phyloP scores from a whole-genome alignment of 2,329 filamentous ascomycete species.

The Fusarium fracticaudum region DNA sequence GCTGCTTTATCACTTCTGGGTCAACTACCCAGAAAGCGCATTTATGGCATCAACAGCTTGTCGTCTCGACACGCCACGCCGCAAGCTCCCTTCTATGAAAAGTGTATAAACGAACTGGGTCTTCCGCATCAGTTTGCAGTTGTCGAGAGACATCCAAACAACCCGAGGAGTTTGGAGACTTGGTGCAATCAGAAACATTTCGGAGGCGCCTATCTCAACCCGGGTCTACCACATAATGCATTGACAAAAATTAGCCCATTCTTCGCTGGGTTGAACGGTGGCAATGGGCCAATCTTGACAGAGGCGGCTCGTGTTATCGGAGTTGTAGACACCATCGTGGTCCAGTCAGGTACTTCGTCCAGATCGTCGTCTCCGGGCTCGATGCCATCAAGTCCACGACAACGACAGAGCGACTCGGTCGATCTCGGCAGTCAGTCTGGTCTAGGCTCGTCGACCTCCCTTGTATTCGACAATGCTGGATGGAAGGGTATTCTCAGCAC shows the following conservation, averaged over 20 bases:
- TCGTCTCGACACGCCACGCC: conserved; percentile 71
- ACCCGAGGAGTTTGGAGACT: conserved; percentile 72
- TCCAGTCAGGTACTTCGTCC: conserved; percentile 58
- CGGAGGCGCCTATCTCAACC: conserved; percentile 83
- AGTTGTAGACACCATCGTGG: conserved; percentile 82
- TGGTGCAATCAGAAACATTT: conserved; percentile 80
- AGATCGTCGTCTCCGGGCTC: conserved; percentile 58
- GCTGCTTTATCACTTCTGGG: conserved; percentile 80
- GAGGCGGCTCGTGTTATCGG: conserved; percentile 83
- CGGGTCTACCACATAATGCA: conserved; percentile 69
- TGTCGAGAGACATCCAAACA: conserved; percentile 75
- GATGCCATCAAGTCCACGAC: conserved; percentile 59
- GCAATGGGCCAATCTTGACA: conserved; percentile 68
- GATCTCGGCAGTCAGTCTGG: conserved; percentile 44
- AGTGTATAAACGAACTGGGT: conserved; percentile 83
- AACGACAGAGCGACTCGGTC: conserved; percentile 44
- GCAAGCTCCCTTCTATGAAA: conserved; percentile 87
- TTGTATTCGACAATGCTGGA: conserved; percentile 83
- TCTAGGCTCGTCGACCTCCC: conserved; percentile 60
- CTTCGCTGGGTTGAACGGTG: conserved; percentile 61
- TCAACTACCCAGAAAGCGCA: conserved; percentile 79
- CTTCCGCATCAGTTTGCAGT: conserved; percentile 83
- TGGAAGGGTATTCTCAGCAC: conserved; percentile 89
- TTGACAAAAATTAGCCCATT: conserved; percentile 67
- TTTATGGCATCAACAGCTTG: conserved; percentile 82